Evolutionary conservation across 768 basidiomycete species (phyloP).

Genomic region (Leccinellum albellum): DNA sequence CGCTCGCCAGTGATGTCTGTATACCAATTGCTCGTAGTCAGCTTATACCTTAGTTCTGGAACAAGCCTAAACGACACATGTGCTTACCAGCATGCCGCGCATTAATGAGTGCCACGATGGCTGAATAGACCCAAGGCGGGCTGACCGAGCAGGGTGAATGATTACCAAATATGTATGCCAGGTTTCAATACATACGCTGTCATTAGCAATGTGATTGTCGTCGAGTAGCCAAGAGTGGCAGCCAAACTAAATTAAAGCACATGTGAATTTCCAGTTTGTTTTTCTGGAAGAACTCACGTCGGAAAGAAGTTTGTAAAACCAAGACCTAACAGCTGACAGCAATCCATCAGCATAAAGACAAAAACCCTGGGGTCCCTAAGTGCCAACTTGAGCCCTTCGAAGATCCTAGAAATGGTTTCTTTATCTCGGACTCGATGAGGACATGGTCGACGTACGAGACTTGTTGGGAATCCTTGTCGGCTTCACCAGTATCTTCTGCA

Average conservation of each 20-base stretch:
- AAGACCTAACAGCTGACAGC: slow-evolving; percentile 48
- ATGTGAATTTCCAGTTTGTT: not conserved
- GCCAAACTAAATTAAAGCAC: slow-evolving; percentile 40
- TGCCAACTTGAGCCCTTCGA: slow-evolving; percentile 52
- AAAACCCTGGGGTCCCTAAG: slow-evolving; percentile 51
- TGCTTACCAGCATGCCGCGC: not conserved
- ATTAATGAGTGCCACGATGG: not conserved
- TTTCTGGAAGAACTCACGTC: slow-evolving; percentile 32
- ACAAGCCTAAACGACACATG: not conserved
- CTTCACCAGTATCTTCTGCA: slow-evolving; percentile 65
- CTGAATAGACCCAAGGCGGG: not conserved
- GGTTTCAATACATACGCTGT: slow-evolving; percentile 42
- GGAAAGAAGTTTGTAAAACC: slow-evolving; percentile 63
- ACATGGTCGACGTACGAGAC: slow-evolving; percentile 11
- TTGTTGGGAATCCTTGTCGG: slow-evolving; percentile 44
- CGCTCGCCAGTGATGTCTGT: not conserved
- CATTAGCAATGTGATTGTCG: slow-evolving; percentile 54
- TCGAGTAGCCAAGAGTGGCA: slow-evolving; percentile 58
- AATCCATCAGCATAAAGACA: slow-evolving; percentile 52
- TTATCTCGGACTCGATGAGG: not conserved
- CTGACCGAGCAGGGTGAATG: not conserved
- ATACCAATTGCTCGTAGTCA: not conserved
- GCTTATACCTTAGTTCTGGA: not conserved
- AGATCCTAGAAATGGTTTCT: slow-evolving; percentile 33
- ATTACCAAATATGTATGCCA: not conserved